Conservation (phyloP, 169 alveolate genomes). For the Eimeria tenella region DNA sequence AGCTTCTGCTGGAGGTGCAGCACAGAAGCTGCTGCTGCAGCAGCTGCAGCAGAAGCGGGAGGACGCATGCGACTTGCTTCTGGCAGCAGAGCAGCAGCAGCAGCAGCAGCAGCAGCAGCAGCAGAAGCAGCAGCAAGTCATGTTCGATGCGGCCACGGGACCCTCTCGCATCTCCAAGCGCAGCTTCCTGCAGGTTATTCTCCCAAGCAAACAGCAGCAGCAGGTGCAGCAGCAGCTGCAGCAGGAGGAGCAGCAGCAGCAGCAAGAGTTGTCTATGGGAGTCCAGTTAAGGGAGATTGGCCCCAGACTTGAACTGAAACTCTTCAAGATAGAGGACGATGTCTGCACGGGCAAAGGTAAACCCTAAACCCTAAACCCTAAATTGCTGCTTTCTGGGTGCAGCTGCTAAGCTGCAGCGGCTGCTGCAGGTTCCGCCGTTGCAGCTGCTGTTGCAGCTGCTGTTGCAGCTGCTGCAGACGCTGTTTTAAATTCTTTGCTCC, state of each 20-base stretch:
- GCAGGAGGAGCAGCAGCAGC: neutral
- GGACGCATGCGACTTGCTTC: constrained; percentile 33
- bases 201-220: neutral
- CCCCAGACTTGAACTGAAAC: constrained; percentile 81
- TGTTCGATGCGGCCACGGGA: neutral
- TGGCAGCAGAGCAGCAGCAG: neutral
- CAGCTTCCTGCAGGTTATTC: constrained; percentile 17
- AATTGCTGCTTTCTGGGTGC: neutral
- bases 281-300: constrained; percentile 83
- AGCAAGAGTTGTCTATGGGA: neutral
- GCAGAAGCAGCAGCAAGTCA: neutral
- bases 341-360: constrained; percentile 82
- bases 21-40: neutral
- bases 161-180: constrained; percentile 27
- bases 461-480: neutral
- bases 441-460: neutral
- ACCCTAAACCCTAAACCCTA: constrained; percentile 29
- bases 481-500: neutral
- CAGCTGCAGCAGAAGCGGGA: constrained; percentile 52
- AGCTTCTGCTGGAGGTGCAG: constrained; percentile 29
- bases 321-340: constrained; percentile 83
- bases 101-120: constrained; percentile 11
- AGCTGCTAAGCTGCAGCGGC: neutral
- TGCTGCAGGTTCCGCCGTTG: neutral
- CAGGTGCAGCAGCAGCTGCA: neutral